These are phyloP conservation scores for Setaria viridis DNA, from an alignment of 202 grass and related monocot species.

Conservation along the genomic window DNA sequence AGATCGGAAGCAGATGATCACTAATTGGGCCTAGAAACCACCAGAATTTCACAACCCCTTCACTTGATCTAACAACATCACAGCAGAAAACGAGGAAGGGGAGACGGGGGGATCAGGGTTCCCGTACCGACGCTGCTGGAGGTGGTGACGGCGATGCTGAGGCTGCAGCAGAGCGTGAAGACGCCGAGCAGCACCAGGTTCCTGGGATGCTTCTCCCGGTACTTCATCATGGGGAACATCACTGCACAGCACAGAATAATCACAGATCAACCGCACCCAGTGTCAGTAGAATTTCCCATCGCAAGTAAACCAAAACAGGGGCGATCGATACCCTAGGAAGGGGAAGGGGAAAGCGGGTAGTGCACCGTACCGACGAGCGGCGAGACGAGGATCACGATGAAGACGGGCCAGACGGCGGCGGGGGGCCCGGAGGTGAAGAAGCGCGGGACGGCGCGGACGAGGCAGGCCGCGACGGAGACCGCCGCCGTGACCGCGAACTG, in stretches of 20 bases:
- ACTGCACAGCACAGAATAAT: constrained; percentile 1
- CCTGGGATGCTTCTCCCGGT: constrained; percentile 56
- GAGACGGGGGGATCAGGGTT: background rate
- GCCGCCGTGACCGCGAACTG: constrained; percentile 58
- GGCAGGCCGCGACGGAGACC: constrained; percentile 35
- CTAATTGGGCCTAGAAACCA: background rate
- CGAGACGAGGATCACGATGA: constrained; percentile 45
- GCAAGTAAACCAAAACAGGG: too few relatives aligned
- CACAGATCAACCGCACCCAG: background rate
- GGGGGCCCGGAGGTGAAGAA: constrained; percentile 38
- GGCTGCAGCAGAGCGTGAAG: constrained; percentile 73
- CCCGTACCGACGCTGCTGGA: constrained; percentile 50
- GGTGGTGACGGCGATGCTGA: constrained; percentile 41
- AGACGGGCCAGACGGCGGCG: constrained; percentile 43
- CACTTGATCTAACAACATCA: background rate
- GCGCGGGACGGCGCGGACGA: constrained; percentile 43
- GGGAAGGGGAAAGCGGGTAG: too few relatives aligned
- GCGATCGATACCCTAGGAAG: background rate
- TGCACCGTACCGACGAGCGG: constrained; percentile 50
- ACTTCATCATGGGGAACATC: constrained; percentile 68
- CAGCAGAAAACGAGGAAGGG: background rate
- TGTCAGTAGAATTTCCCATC: too few relatives aligned
- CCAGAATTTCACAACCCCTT: background rate
- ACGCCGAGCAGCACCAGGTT: constrained; percentile 60
- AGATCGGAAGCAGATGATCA: background rate